Evolutionary conservation across 2,329 filamentous ascomycete species (phyloP).

Genomic region (Orbilia oligospora): DNA sequence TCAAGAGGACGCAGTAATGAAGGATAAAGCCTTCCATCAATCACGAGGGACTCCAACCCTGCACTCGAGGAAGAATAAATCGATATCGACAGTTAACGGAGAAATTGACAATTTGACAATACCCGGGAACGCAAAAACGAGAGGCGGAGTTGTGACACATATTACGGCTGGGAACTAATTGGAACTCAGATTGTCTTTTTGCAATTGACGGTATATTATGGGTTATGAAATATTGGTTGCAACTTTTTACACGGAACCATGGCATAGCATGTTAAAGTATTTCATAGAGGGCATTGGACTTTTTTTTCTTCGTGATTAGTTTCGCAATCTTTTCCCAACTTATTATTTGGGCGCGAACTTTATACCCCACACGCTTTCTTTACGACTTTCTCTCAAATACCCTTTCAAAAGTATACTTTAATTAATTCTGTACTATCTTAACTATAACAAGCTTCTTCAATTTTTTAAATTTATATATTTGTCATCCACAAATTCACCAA

Average conservation of each 20-base stretch:
- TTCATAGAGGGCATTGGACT: slow-evolving; percentile 20
- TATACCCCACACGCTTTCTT: neutral
- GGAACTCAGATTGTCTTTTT: neutral
- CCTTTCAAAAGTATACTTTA: slow-evolving; percentile 17
- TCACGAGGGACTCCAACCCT: neutral
- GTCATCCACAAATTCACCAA: too few species aligned
- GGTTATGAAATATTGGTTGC: slow-evolving; percentile 24
- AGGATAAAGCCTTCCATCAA: slow-evolving; percentile 11
- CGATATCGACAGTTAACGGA: slow-evolving; percentile 17
- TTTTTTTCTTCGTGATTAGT: slow-evolving; percentile 4
- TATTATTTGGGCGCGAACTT: slow-evolving; percentile 23
- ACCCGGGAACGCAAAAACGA: neutral
- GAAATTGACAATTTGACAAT: neutral
- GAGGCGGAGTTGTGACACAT: slow-evolving; percentile 16
- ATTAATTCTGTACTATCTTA: neutral
- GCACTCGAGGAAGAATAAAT: slow-evolving; percentile 9
- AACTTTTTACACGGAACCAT: slow-evolving; percentile 8
- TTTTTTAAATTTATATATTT: neutral
- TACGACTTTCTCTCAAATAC: neutral
- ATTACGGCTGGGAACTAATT: slow-evolving; percentile 22
- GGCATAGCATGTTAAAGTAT: slow-evolving; percentile 20
- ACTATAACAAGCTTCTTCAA: neutral
- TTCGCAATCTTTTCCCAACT: neutral
- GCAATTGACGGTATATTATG: slow-evolving; percentile 4
- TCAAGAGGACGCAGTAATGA: neutral